These are phyloP conservation scores for Nannochloris sp. DNA, from an alignment of 139 green algal species.

Conservation along the genomic window DNA sequence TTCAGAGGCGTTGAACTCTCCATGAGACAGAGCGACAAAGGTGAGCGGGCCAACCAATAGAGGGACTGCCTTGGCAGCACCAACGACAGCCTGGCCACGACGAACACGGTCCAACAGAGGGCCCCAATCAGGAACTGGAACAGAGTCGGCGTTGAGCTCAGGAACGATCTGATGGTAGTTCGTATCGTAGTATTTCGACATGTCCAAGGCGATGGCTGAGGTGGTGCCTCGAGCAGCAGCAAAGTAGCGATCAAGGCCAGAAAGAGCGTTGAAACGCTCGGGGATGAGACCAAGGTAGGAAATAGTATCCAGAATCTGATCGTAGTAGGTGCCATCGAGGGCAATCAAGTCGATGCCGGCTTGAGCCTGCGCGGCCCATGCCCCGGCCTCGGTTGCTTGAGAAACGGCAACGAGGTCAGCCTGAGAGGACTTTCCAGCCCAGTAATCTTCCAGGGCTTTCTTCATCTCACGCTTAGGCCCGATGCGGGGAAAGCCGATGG, in stretches of 20 bases:
- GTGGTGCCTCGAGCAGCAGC: conserved; percentile 67
- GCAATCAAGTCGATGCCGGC: conserved; percentile 55
- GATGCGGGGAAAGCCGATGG: conserved; percentile 71
- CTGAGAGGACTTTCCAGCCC: conserved; percentile 38
- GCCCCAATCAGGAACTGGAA: conserved; percentile 40
- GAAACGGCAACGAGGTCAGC: conserved; percentile 42
- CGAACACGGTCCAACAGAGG: conserved; percentile 52
- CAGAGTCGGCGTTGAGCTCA: conserved; percentile 48
- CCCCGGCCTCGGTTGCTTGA: conserved; percentile 26
- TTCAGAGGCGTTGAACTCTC: background rate
- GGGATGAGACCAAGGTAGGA: conserved; percentile 64
- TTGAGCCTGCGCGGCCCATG: conserved; percentile 47
- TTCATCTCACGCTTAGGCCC: conserved; percentile 81
- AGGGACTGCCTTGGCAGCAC: conserved; percentile 58
- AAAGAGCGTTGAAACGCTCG: conserved; percentile 48
- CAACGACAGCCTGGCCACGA: conserved; percentile 54
- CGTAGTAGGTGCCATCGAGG: conserved; percentile 79
- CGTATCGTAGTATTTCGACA: conserved; percentile 89
- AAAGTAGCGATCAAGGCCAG: conserved; percentile 74
- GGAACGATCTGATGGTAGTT: conserved; percentile 89
- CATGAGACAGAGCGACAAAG: conserved; percentile 54
- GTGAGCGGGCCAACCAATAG: conserved; percentile 77
- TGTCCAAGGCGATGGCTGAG: conserved; percentile 62
- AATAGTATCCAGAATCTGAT: conserved; percentile 75
- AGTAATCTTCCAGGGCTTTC: conserved; percentile 72